Evolutionary conservation across 2,329 filamentous ascomycete species (phyloP).

Genomic region (Phialemonium atrogriseum): DNA sequence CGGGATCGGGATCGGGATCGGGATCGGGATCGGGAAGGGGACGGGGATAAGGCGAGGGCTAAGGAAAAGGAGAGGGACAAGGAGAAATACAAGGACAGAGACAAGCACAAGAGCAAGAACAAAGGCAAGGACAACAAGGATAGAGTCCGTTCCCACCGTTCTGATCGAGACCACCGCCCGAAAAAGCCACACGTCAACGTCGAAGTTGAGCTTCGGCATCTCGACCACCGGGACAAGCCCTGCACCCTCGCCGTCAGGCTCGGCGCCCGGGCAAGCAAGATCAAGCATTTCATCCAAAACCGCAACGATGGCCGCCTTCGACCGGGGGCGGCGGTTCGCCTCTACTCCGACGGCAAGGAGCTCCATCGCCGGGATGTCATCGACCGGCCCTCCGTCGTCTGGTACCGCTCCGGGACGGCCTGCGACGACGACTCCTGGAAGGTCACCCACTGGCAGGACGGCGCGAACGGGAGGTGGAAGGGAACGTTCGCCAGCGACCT

Average conservation of each 20-base stretch:
- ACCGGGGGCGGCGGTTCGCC: slow-evolving; percentile 1
- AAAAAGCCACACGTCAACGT: slow-evolving; percentile 1
- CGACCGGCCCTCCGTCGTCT: slow-evolving; percentile 5
- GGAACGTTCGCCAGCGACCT: slow-evolving; percentile 6
- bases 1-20: slow-evolving; percentile 14
- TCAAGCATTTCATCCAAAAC: slow-evolving; percentile 7
- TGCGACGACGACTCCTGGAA: slow-evolving; percentile 8
- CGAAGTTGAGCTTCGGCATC: slow-evolving; percentile 8
- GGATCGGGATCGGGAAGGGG: slow-evolving; percentile 14
- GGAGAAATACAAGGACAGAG: no score
- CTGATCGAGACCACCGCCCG: background rate
- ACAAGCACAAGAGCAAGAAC: no score
- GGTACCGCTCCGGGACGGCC: slow-evolving; percentile 11
- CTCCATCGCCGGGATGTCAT: slow-evolving; percentile 3
- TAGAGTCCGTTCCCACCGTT: background rate
- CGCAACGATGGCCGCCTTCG: background rate
- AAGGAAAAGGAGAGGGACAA: no score
- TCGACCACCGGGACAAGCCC: slow-evolving; percentile 7
- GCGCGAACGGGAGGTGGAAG: slow-evolving; percentile 7
- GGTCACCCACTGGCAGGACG: slow-evolving; percentile 9
- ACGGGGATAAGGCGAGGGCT: no score
- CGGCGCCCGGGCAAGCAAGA: slow-evolving; percentile 3
- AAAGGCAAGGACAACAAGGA: slow-evolving; percentile 1
- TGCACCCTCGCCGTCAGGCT: slow-evolving; percentile 4
- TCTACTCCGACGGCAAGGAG: slow-evolving; percentile 9